Percentiles rank a stretch among this genome's conserved stretches.
Evolutionary conservation across 805 yeast genomes (phyloP).

Genomic region (Starmerella kuoi): DNA sequence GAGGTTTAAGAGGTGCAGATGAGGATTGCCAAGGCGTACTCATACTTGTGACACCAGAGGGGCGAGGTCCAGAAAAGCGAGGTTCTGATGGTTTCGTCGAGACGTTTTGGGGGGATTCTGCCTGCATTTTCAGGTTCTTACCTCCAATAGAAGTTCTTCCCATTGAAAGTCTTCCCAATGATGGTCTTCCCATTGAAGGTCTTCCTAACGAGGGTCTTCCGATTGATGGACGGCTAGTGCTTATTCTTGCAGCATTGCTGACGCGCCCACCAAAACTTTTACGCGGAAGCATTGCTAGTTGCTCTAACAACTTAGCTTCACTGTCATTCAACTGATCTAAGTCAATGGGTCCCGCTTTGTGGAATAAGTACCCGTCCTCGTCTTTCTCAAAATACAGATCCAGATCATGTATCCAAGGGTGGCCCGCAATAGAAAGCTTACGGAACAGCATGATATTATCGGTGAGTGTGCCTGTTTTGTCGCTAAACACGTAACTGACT

Average conservation of each 20-base stretch:
- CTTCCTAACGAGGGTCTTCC: conserved; percentile 9
- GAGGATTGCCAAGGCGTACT: conserved; percentile 36
- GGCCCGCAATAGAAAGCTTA: conserved; percentile 76
- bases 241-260: conserved; percentile 11
- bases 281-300: conserved; percentile 22
- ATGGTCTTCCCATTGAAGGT: conserved; percentile 9
- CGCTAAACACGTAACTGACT: conserved; percentile 87
- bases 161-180: conserved; percentile 9
- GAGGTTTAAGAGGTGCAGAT: conserved; percentile 37
- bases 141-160: neutral
- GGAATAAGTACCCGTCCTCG: conserved; percentile 23
- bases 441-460: conserved; percentile 90
- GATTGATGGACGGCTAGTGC: conserved; percentile 7
- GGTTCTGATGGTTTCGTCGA: neutral
- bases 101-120: neutral
- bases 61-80: neutral
- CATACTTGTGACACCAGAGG: conserved; percentile 2
- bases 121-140: neutral
- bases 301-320: conserved; percentile 19
- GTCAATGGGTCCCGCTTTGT: conserved; percentile 16
- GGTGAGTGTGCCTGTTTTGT: conserved; percentile 93
- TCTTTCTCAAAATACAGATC: conserved; percentile 34
- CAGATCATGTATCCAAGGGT: conserved; percentile 75
- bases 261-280: conserved; percentile 19
- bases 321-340: conserved; percentile 11